Percentiles rank a stretch among this genome's conserved stretches.
Evolutionary conservation across 2,329 filamentous ascomycete genomes (phyloP).

Genomic region (Neofusicoccum ribis): DNA sequence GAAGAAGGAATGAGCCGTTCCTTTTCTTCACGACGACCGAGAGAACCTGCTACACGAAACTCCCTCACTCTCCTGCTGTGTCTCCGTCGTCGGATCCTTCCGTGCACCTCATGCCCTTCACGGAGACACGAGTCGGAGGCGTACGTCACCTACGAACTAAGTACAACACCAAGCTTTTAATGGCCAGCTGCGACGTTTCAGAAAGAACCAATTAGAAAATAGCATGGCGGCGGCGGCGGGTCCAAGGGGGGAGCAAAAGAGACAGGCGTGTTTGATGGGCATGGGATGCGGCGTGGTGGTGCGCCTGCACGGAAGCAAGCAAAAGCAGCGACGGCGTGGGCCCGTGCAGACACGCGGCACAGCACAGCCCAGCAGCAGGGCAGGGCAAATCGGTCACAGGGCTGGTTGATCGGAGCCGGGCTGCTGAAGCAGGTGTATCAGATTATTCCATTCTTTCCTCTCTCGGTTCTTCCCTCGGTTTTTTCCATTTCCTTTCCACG

Average conservation of each 20-base stretch:
- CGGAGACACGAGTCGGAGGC: background rate
- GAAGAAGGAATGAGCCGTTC: conserved; percentile 7
- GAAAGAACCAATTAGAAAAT: background rate
- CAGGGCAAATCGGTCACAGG: background rate
- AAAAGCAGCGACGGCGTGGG: background rate
- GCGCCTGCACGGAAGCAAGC: no score
- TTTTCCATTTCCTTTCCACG: background rate
- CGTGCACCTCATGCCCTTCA: background rate
- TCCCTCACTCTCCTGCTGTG: background rate
- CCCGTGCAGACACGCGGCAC: conserved; percentile 1
- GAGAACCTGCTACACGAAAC: background rate
- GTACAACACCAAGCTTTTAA: background rate
- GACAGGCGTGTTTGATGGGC: background rate
- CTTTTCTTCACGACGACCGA: background rate
- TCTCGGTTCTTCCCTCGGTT: background rate
- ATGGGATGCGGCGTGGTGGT: background rate
- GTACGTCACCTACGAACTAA: background rate
- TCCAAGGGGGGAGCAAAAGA: background rate
- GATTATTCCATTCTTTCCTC: background rate
- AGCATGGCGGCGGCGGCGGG: background rate
- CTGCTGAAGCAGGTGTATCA: background rate
- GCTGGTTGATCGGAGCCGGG: background rate
- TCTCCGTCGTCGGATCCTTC: background rate
- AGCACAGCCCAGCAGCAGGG: background rate
- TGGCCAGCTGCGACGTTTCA: conserved; percentile 8